Percentiles rank a stretch among this genome's conserved stretches.
These are phyloP conservation scores for Pisolithus albus DNA, from an alignment of 768 basidiomycete genomes.

Conservation along the genomic window DNA sequence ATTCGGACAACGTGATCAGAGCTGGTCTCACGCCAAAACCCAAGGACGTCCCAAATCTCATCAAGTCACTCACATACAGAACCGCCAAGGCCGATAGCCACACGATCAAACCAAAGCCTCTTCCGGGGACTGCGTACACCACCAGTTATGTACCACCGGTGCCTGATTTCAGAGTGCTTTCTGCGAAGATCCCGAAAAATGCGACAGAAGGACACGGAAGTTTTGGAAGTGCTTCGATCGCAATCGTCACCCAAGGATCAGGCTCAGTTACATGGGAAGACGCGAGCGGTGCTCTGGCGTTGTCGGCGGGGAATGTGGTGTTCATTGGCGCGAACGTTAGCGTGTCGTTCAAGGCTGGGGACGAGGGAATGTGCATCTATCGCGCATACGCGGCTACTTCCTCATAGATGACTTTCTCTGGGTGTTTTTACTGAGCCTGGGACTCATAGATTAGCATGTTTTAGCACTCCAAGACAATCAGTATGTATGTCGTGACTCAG, in stretches of 20 bases:
- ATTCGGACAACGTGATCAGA: conserved; percentile 97
- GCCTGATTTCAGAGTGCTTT: conserved; percentile 86
- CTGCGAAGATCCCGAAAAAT: conserved; percentile 41
- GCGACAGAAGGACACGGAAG: conserved; percentile 48
- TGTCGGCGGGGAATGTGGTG: conserved; percentile 64
- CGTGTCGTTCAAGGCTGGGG: conserved; percentile 40
- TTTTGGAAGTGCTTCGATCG: conserved; percentile 79
- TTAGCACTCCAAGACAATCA: too few relatives aligned
- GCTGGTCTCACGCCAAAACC: conserved; percentile 97
- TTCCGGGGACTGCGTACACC: conserved; percentile 32
- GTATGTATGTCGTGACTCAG: too few relatives aligned
- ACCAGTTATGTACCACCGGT: conserved; percentile 86
- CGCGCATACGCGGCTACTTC: conserved; percentile 21
- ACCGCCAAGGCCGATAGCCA: conserved; percentile 65
- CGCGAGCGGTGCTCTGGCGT: conserved; percentile 30
- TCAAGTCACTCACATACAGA: conserved; percentile 80
- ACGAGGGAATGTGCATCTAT: conserved; percentile 16
- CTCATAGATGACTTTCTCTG: not conserved
- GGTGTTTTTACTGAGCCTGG: too few relatives aligned
- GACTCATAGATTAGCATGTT: too few relatives aligned
- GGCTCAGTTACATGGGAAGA: conserved; percentile 51
- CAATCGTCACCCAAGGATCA: conserved; percentile 65
- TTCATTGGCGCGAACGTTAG: conserved; percentile 72
- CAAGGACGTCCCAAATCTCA: conserved; percentile 87
- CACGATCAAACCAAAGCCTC: conserved; percentile 53